Percentiles rank a stretch among this genome's conserved stretches.
Evolutionary conservation across 257 asterid species (phyloP).

Genomic region (Penstemon eatonii): DNA sequence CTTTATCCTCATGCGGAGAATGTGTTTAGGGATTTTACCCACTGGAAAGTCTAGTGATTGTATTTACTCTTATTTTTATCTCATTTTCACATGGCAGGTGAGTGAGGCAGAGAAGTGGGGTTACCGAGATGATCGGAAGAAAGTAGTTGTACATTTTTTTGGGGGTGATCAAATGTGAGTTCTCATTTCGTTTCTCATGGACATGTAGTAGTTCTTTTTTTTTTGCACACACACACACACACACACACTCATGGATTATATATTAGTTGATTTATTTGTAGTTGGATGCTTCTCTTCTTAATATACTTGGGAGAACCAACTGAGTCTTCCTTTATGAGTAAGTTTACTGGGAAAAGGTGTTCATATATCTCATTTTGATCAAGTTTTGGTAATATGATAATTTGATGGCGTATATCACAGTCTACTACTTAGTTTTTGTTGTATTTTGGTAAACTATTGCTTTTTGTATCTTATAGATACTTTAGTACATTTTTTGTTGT

Average conservation of each 20-base stretch:
- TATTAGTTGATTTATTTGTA: constrained; percentile 3
- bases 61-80: constrained; percentile 10
- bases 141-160: constrained; percentile 78
- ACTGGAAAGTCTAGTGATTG: constrained; percentile 10
- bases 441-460: constrained; percentile 6
- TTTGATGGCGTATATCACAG: not conserved
- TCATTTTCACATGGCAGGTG: constrained; percentile 54
- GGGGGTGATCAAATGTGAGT: constrained; percentile 92
- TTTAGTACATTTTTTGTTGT: not conserved
- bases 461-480: not conserved
- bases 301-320: not conserved
- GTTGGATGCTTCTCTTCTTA: constrained; percentile 3
- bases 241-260: not conserved
- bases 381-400: not conserved
- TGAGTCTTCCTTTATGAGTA: not conserved
- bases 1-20: not conserved
- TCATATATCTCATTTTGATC: constrained; percentile 2
- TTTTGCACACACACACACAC: too few relatives aligned
- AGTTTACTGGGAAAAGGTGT: constrained; percentile 6
- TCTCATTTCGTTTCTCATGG: constrained; percentile 3
- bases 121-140: constrained; percentile 68
- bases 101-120: constrained; percentile 91
- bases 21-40: not conserved
- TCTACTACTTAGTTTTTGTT: not conserved
- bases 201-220: too few relatives aligned